Evolutionary conservation across 1,139 yeast species (phyloP).

Genomic region (Hyphopichia pseudoburtonii): DNA sequence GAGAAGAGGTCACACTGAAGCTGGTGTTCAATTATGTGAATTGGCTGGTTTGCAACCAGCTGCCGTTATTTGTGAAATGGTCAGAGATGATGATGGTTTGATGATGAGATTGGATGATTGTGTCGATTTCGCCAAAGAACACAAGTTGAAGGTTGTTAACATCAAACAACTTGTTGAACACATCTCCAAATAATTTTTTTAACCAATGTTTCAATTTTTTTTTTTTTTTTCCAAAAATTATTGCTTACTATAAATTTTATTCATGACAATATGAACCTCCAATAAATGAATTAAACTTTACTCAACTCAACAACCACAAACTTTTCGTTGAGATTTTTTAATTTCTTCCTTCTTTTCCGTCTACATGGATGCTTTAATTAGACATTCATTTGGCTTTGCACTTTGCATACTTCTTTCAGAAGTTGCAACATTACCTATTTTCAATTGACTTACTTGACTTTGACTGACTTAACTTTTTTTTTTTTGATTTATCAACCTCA

Average conservation of each 20-base stretch:
- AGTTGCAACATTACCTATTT: too few relatives aligned
- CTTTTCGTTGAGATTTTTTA: too few relatives aligned
- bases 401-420: too few relatives aligned
- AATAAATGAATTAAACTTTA: not conserved
- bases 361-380: not conserved
- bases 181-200: slow-evolving; percentile 21
- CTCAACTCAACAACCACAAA: not conserved
- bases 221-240: not conserved
- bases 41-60: slow-evolving; percentile 82
- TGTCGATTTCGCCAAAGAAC: slow-evolving; percentile 60
- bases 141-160: slow-evolving; percentile 70
- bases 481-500: too few relatives aligned
- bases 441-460: too few relatives aligned
- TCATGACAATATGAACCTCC: too few relatives aligned
- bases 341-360: not conserved
- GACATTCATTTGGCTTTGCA: not conserved
- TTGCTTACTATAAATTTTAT: not conserved
- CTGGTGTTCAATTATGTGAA: slow-evolving; percentile 84
- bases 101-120: slow-evolving; percentile 97
- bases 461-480: not conserved
- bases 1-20: slow-evolving; percentile 98
- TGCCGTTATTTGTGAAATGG: slow-evolving; percentile 91
- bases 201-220: not conserved
- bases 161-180: slow-evolving; percentile 74
- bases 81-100: slow-evolving; percentile 87